Conservation (phyloP, 1,284 basidiomycete species). For the Leccinum ponderosum region DNA sequence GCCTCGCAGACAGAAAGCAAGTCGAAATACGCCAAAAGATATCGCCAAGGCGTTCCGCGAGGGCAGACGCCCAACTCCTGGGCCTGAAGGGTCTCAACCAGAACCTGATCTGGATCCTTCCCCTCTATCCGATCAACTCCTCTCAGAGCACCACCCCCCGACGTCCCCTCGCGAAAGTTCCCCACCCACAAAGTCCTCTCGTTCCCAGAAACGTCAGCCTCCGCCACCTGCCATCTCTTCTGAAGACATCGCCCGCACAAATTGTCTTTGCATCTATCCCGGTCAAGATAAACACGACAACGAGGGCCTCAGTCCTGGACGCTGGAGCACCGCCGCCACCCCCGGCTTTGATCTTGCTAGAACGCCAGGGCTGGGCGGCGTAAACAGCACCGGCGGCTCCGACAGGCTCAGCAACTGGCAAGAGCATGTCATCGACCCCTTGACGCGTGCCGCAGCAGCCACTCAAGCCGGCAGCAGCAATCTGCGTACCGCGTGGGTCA, state of each 20-base stretch:
- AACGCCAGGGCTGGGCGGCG: constrained; percentile 7
- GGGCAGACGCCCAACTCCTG: constrained; percentile 71
- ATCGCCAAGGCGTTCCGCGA: constrained; percentile 89
- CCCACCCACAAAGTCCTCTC: constrained; percentile 16
- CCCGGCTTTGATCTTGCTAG: constrained; percentile 44
- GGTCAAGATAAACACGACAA: constrained; percentile 27
- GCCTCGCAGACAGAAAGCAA: constrained; percentile 66
- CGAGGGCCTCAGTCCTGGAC: constrained; percentile 46
- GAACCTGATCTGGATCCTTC: constrained; percentile 31
- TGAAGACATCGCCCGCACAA: constrained; percentile 36
- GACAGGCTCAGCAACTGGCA: constrained; percentile 23
- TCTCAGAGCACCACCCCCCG: constrained; percentile 13
- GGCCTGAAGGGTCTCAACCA: constrained; percentile 50
- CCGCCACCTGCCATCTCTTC: constrained; percentile 30
- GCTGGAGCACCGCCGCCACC: constrained; percentile 66
- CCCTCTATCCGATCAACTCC: constrained; percentile 22
- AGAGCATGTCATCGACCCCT: constrained; percentile 25
- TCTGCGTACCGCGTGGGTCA: constrained; percentile 28
- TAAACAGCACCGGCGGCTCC: constrained; percentile 12
- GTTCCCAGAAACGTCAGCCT: constrained; percentile 27
- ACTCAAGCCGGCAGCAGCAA: constrained; percentile 3
- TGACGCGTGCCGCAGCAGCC: constrained; percentile 2
- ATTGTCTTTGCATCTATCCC: constrained; percentile 20
- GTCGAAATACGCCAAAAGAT: constrained; percentile 83
- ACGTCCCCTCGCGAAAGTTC: constrained; percentile 25